A percentile compares a stretch with the other conserved stretches of the same genome.
Conservation (phyloP, 2,329 filamentous ascomycete genomes). For the Sordariomycetes sp. region DNA sequence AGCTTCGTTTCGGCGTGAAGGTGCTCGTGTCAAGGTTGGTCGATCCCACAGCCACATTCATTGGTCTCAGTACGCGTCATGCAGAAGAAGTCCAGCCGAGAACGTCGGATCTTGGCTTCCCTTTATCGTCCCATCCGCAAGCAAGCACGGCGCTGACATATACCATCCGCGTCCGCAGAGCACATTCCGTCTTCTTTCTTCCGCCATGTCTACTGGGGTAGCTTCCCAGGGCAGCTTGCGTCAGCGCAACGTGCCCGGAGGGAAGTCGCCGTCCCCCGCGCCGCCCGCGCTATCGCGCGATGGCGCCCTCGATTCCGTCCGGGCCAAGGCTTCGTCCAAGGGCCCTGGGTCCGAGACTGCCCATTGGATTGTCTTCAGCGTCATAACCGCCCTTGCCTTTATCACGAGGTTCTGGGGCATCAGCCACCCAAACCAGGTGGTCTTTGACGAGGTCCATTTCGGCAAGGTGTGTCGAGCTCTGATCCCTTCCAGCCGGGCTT, state of each 20-base stretch:
- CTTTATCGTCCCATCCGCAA: background rate
- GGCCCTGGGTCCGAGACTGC: slow-evolving; percentile 57
- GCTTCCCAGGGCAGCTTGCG: slow-evolving; percentile 48
- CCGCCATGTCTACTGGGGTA: slow-evolving; percentile 34
- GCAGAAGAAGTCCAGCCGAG: background rate
- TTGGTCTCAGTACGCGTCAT: background rate
- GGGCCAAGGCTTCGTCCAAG: slow-evolving; percentile 20
- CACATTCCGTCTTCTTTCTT: slow-evolving; percentile 7
- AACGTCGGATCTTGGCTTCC: background rate
- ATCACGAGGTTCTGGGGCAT: slow-evolving; percentile 93
- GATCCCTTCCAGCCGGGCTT: background rate
- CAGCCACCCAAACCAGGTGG: slow-evolving; percentile 87
- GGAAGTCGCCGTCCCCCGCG: slow-evolving; percentile 24
- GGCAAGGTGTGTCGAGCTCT: slow-evolving; percentile 64
- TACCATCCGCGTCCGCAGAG: slow-evolving; percentile 5
- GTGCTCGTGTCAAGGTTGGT: background rate
- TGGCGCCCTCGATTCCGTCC: slow-evolving; percentile 36
- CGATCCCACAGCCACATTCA: background rate
- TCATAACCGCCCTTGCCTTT: slow-evolving; percentile 80
- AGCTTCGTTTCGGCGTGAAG: slow-evolving; percentile 7
- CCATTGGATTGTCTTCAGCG: slow-evolving; percentile 65
- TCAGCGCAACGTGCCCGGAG: slow-evolving; percentile 40
- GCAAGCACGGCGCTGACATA: background rate
- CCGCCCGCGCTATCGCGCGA: slow-evolving; percentile 26
- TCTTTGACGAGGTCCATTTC: slow-evolving; percentile 98